These are phyloP conservation scores for Globisporangium ultimum DNA, from an alignment of 352 stramenopile genomes.

Conservation along the genomic window DNA sequence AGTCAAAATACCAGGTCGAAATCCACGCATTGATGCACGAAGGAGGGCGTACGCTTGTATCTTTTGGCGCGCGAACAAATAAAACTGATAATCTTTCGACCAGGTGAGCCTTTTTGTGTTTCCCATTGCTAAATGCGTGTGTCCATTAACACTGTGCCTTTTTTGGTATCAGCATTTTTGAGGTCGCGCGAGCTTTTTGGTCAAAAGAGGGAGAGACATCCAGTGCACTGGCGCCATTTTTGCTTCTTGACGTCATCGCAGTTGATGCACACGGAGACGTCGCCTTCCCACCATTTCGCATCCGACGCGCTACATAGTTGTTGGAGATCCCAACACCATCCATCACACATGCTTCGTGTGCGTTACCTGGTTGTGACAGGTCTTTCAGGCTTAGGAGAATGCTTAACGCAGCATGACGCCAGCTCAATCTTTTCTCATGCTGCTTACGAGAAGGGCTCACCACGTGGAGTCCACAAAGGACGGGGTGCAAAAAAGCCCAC, in stretches of 20 bases:
- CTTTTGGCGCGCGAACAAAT: constrained; percentile 3
- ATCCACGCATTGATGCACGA: constrained; percentile 14
- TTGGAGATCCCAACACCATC: too few species aligned
- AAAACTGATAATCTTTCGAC: not conserved
- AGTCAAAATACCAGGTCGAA: constrained; percentile 10
- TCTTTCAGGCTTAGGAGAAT: too few species aligned
- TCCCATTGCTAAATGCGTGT: too few species aligned
- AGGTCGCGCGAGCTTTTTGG: not conserved
- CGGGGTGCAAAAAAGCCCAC: too few species aligned
- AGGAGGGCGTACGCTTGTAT: constrained; percentile 1
- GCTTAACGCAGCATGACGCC: too few species aligned
- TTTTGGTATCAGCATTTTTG: not conserved
- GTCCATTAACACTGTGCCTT: not conserved
- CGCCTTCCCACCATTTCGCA: constrained; percentile 26
- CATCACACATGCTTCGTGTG: too few species aligned
- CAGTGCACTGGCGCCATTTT: constrained; percentile 9
- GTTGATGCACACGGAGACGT: constrained; percentile 30
- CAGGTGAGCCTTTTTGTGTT: constrained; percentile 4
- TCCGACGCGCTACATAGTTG: constrained; percentile 6
- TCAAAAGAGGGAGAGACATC: not conserved
- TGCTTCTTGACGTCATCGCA: constrained; percentile 28
- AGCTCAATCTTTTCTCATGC: too few species aligned
- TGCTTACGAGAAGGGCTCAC: too few species aligned
- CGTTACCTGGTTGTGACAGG: too few species aligned
- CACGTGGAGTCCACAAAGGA: too few species aligned